Percentiles rank a stretch among this genome's conserved stretches.
These are phyloP conservation scores for Rhynchospora tenuis DNA, from an alignment of 176 grass and related monocot genomes.

Conservation along the genomic window DNA sequence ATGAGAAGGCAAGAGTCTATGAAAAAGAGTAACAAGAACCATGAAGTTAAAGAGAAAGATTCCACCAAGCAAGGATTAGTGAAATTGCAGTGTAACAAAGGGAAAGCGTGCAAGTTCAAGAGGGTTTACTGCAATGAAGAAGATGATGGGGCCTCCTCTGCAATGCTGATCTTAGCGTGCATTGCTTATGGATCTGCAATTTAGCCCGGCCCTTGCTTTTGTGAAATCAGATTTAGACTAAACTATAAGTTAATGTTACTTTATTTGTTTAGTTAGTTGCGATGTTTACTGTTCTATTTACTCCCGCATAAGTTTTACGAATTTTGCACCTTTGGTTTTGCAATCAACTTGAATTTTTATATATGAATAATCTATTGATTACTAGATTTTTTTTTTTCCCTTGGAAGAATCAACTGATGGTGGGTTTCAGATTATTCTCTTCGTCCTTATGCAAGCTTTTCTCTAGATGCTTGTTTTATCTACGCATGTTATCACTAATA, in stretches of 20 bases:
- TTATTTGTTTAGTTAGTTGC: neutral
- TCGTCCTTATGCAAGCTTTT: neutral
- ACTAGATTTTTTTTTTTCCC: neutral
- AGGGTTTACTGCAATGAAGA: constrained; percentile 82
- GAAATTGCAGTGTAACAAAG: constrained; percentile 69
- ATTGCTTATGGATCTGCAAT: constrained; percentile 49
- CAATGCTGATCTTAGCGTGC: constrained; percentile 71
- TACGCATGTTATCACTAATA: neutral
- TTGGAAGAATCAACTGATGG: neutral
- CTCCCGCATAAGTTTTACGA: neutral
- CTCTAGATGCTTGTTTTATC: neutral
- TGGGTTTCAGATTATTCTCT: neutral
- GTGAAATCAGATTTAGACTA: neutral
- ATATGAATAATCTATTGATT: constrained; percentile 2
- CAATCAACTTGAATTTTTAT: neutral
- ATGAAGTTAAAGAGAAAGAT: neutral
- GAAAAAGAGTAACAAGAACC: neutral
- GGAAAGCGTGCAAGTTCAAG: constrained; percentile 80
- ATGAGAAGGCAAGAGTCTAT: constrained; percentile 23
- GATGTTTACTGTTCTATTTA: neutral
- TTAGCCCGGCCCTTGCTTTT: neutral
- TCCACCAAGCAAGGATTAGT: constrained; percentile 2
- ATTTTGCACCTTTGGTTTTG: neutral
- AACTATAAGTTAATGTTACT: no score
- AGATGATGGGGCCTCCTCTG: constrained; percentile 56